Evolutionary conservation across 225 moss, liverwort and hornwort species (phyloP).

Genomic region (Pleurozium schreberi): DNA sequence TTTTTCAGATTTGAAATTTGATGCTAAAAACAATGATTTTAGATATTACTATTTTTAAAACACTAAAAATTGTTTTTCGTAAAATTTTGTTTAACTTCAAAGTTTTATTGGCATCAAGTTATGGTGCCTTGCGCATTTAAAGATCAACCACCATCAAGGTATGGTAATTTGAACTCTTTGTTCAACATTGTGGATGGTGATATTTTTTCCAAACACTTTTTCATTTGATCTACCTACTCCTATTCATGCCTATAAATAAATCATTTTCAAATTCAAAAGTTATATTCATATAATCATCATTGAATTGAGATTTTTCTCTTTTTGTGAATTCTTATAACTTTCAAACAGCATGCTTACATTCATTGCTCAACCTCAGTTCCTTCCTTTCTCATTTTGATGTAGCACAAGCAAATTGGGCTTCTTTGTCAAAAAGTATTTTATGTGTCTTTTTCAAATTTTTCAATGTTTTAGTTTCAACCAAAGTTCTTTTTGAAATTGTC

Average conservation of each 20-base stretch:
- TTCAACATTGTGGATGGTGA: background rate
- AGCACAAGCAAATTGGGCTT: no score
- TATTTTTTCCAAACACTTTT: background rate
- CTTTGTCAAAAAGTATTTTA: no score
- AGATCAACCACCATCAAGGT: no score
- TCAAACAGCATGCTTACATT: no score
- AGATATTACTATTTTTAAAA: no score
- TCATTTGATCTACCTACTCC: background rate
- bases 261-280: background rate
- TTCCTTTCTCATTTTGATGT: no score
- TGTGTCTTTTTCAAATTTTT: no score
- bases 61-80: no score
- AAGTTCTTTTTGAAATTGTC: background rate
- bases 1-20: background rate
- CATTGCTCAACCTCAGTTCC: no score
- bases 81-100: background rate
- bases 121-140: background rate
- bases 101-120: background rate
- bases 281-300: background rate
- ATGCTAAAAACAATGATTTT: background rate
- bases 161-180: background rate
- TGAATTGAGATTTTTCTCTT: background rate
- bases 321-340: no score
- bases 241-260: background rate
- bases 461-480: no score